These are phyloP conservation scores for Beauveria brongniartii DNA, from an alignment of 2,329 filamentous ascomycete species.

Conservation along the genomic window DNA sequence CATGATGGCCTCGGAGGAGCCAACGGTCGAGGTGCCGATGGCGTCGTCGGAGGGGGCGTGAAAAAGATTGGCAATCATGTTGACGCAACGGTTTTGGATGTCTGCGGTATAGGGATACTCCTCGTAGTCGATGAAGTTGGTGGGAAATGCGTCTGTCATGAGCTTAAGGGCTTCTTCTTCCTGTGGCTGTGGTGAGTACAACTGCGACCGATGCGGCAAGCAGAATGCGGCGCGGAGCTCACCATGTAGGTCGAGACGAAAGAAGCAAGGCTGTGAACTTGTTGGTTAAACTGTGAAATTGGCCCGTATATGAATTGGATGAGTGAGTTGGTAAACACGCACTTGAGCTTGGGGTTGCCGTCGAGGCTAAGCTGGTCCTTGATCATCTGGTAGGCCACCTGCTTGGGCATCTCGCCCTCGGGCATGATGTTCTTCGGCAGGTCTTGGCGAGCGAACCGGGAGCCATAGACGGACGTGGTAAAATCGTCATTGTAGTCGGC, in stretches of 20 bases:
- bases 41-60: constrained; percentile 65
- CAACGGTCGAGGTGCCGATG: constrained; percentile 81
- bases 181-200: constrained; percentile 30
- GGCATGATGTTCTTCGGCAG: constrained; percentile 82
- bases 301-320: too few species aligned
- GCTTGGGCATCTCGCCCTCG: constrained; percentile 79
- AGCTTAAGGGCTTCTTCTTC: constrained; percentile 94
- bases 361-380: constrained; percentile 89
- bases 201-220: not conserved
- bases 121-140: constrained; percentile 92
- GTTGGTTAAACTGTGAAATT: not conserved
- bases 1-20: constrained; percentile 85
- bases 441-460: constrained; percentile 70
- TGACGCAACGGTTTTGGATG: constrained; percentile 86
- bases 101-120: constrained; percentile 75
- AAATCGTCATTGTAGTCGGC: constrained; percentile 48
- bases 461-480: constrained; percentile 81
- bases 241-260: constrained; percentile 98
- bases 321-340: constrained; percentile 11
- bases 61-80: constrained; percentile 86
- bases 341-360: constrained; percentile 83
- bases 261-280: constrained; percentile 59
- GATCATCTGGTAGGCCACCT: constrained; percentile 95
- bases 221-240: constrained; percentile 17
- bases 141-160: constrained; percentile 85